phyloP scores from a whole-genome alignment of 805 yeast species.

The Wickerhamomyces queroliae region DNA sequence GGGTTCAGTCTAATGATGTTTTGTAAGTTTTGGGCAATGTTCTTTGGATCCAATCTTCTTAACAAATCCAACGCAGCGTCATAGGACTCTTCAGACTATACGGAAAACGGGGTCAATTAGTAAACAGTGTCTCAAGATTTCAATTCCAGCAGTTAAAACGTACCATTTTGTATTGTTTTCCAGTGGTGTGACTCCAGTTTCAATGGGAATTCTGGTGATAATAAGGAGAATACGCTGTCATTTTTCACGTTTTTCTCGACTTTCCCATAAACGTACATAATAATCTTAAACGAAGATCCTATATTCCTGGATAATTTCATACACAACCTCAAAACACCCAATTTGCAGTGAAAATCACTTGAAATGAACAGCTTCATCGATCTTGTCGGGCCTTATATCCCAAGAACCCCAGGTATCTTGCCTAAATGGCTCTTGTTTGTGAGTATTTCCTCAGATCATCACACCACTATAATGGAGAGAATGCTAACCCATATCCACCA shows the following conservation, averaged over 20 bases:
- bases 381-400: slow-evolving; percentile 29
- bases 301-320: no score
- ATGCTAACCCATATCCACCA: not conserved
- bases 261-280: no score
- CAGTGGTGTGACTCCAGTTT: no score
- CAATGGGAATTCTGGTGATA: no score
- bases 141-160: no score
- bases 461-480: no score
- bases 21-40: slow-evolving; percentile 38
- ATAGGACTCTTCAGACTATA: slow-evolving; percentile 35
- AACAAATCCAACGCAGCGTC: slow-evolving; percentile 78
- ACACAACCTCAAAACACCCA: not conserved
- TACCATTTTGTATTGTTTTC: no score
- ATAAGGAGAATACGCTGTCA: no score
- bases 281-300: no score
- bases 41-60: slow-evolving; percentile 68
- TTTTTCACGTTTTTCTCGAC: no score
- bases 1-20: slow-evolving; percentile 41
- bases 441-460: not conserved
- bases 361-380: slow-evolving; percentile 26
- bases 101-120: not conserved
- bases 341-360: not conserved
- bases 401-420: slow-evolving; percentile 47
- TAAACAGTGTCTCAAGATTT: no score
- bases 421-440: slow-evolving; percentile 73